phyloP scores from a whole-genome alignment of 2,329 filamentous ascomycete species.

The Fusarium sp. region DNA sequence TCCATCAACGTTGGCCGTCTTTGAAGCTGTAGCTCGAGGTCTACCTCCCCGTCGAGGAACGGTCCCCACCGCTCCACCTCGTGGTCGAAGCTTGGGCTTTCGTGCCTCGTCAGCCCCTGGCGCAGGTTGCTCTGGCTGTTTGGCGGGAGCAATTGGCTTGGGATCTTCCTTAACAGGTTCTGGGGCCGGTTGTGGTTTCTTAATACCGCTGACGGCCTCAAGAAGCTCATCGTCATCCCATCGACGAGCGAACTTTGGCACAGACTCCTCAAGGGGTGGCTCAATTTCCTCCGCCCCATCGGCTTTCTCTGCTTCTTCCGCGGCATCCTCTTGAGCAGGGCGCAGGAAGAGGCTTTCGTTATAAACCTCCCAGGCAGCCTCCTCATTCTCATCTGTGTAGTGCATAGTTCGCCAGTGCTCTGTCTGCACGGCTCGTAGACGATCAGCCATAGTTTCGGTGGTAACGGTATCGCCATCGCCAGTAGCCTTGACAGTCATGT shows the following conservation, averaged over 20 bases:
- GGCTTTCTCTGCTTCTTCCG: conserved; percentile 25
- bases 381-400: conserved; percentile 84
- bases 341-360: conserved; percentile 71
- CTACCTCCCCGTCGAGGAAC: conserved; percentile 45
- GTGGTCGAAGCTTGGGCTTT: conserved; percentile 43
- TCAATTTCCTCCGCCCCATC: conserved; percentile 33
- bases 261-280: conserved; percentile 48
- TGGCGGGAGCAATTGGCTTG: conserved; percentile 32
- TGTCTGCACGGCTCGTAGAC: conserved; percentile 80
- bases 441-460: conserved; percentile 77
- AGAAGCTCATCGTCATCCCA: conserved; percentile 59
- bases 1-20: conserved; percentile 24
- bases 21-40: conserved; percentile 38
- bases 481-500: conserved; percentile 85
- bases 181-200: conserved; percentile 49
- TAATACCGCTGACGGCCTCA: conserved; percentile 58
- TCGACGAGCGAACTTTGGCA: conserved; percentile 52
- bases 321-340: conserved; percentile 26
- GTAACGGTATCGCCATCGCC: conserved; percentile 73
- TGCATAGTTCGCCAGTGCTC: conserved; percentile 84
- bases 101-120: conserved; percentile 41
- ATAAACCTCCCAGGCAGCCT: conserved; percentile 80
- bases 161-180: conserved; percentile 45
- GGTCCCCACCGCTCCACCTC: conserved; percentile 40
- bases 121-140: conserved; percentile 24